Evolutionary conservation across 768 basidiomycete species (phyloP).

Genomic region (Trametes coccinea): DNA sequence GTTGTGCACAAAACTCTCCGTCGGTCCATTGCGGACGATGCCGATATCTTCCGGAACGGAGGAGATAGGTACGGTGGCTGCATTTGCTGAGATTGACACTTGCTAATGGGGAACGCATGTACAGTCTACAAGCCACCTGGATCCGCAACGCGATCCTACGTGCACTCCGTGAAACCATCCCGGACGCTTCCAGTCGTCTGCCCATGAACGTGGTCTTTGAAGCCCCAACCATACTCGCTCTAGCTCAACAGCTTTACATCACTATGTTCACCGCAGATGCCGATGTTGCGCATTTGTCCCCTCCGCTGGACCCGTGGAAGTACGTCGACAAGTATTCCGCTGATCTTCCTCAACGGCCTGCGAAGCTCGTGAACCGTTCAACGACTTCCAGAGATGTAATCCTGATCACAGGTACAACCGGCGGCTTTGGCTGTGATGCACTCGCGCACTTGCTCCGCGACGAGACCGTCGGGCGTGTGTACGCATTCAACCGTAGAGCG

Average conservation of each 20-base stretch:
- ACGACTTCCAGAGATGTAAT: constrained; percentile 23
- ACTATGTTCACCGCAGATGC: constrained; percentile 27
- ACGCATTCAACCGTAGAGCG: constrained; percentile 28
- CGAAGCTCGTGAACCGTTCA: constrained; percentile 7
- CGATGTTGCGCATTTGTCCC: constrained; percentile 9
- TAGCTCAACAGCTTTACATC: constrained; percentile 14
- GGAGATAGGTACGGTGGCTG: constrained; percentile 24
- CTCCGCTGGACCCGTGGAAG: constrained; percentile 22
- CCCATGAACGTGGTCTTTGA: constrained; percentile 37
- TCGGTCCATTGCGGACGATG: constrained; percentile 10
- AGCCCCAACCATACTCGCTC: constrained; percentile 40
- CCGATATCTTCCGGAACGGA: too few relatives aligned
- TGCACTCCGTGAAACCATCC: constrained; percentile 32
- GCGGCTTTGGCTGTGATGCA: constrained; percentile 30
- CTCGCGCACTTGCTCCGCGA: constrained; percentile 25
- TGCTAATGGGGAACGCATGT: not conserved
- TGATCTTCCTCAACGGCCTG: constrained; percentile 16
- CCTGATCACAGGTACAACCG: constrained; percentile 36
- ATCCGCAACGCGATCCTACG: constrained; percentile 34
- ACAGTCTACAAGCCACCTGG: constrained; percentile 34
- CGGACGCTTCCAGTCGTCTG: constrained; percentile 30
- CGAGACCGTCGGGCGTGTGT: constrained; percentile 22
- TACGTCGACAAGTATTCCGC: constrained; percentile 43
- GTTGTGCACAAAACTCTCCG: constrained; percentile 22
- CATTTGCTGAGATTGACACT: too few relatives aligned